Evolutionary conservation across 208 protist species (phyloP), one percentile per base, ranked within the genome.

Genomic region (Trypanosoma lewisi): DNA sequence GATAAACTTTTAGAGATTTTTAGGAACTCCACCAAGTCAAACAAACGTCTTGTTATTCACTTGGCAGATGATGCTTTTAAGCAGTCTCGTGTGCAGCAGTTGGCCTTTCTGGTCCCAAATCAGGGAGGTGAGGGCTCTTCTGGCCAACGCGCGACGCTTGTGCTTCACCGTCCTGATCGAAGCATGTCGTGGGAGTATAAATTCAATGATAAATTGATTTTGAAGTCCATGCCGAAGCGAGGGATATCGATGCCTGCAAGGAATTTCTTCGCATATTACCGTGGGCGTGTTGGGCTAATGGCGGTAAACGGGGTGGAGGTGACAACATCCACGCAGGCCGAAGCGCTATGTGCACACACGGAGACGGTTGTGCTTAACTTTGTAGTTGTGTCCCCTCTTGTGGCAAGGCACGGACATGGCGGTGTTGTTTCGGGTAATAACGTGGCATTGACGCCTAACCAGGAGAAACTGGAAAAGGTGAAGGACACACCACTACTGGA

Each of bases 281-380:
- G 25, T n/a, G 55, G 31, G 16, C 77, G 76, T 16, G 73, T 91
- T 19, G 56, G 67, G 34, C 57, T 91, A 7, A 58, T 82, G 19
- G 64, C 73, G 11, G 77, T 91, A 34, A 91, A 91, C 58, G 85
- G 85, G 0, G 79, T 91, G 21, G 79, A 86, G 70, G 82, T 85
- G 14, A 69, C 60, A 30, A 68, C 73, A n/a, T 12, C 44, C 9
- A 64, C 23, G 39, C 85, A 91, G 64, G 74, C 71, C 14, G 62
- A 56, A 62, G 63, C 74, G 23, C 64, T 91, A 21, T 50, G 75
- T 47, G 48, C 55, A 42, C 30, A 62, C 12, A 64, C 72, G n/a
- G 75, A 86, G 62, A 84, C 70, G 17, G 64, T 84, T 28, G 74
- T 86, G 60, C 41, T 91, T 21, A 80, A 85, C 63, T 53, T 88